A percentile compares a stretch with the other conserved stretches of the same genome.
phyloP scores from a whole-genome alignment of 2,329 filamentous ascomycete species.

The Bertia moriformis region DNA sequence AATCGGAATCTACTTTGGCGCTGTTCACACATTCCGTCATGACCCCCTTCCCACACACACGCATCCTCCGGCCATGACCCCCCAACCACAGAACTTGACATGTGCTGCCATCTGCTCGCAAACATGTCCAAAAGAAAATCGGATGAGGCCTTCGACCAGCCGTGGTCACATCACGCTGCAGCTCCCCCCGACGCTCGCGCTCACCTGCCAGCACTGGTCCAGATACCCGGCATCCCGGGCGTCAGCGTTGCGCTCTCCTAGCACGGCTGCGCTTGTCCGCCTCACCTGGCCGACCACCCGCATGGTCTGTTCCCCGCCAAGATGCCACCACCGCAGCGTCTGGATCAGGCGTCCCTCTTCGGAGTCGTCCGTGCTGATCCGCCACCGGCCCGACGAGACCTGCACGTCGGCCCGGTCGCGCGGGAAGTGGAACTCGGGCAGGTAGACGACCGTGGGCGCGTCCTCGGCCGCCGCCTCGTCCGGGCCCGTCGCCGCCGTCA shows the following conservation, averaged over 20 bases:
- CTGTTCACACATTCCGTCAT: too few relatives aligned
- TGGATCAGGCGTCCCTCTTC: constrained; percentile 58
- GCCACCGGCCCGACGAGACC: constrained; percentile 79
- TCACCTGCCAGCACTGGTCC: constrained; percentile 44
- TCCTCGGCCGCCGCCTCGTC: constrained; percentile 41
- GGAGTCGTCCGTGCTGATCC: constrained; percentile 56
- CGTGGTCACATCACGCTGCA: too few relatives aligned
- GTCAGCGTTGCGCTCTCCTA: constrained; percentile 34
- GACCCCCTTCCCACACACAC: too few relatives aligned
- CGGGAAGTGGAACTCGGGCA: constrained; percentile 89
- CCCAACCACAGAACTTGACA: too few relatives aligned
- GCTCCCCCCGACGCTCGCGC: too few relatives aligned
- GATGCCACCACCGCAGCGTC: constrained; percentile 83
- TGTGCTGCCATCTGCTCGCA: too few relatives aligned
- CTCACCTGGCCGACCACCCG: constrained; percentile 62
- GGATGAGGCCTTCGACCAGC: too few relatives aligned
- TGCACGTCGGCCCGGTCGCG: constrained; percentile 56
- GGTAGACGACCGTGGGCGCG: constrained; percentile 64
- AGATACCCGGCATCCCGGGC: constrained; percentile 68
- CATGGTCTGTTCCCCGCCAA: constrained; percentile 67
- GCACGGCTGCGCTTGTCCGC: too few relatives aligned
- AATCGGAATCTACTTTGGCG: too few relatives aligned
- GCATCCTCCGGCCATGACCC: too few relatives aligned
- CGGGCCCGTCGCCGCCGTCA: constrained; percentile 51
- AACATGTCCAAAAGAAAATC: too few relatives aligned